Evolutionary conservation across 2,329 filamentous ascomycete genomes (phyloP).

Genomic region (Ramichloridium luteum): DNA sequence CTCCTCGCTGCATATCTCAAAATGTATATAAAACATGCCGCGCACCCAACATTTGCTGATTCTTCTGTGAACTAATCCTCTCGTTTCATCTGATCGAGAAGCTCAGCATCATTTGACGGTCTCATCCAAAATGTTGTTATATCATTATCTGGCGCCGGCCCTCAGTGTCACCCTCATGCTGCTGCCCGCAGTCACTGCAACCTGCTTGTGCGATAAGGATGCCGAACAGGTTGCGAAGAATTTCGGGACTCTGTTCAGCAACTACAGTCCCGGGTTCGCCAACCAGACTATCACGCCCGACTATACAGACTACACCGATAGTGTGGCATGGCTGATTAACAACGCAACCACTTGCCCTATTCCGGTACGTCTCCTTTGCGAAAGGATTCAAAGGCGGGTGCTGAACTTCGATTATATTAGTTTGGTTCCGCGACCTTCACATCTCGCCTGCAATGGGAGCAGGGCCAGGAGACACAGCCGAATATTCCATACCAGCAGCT

Average conservation of each 20-base stretch:
- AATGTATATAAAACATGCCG: too few species aligned
- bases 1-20: too few species aligned
- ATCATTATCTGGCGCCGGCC: too few species aligned
- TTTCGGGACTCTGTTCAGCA: conserved; percentile 16
- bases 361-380: conserved; percentile 1
- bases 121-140: too few species aligned
- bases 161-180: too few species aligned
- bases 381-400: not conserved
- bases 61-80: too few species aligned
- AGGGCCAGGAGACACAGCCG: conserved; percentile 16
- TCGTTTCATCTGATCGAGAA: too few species aligned
- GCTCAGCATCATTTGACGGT: too few species aligned
- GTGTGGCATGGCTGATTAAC: conserved; percentile 18
- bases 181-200: conserved; percentile 2
- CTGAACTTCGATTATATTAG: conserved; percentile 1
- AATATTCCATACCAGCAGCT: conserved; percentile 16
- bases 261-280: conserved; percentile 14
- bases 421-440: conserved; percentile 12
- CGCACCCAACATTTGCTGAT: too few species aligned
- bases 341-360: conserved; percentile 13
- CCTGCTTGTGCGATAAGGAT: conserved; percentile 10
- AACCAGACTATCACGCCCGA: conserved; percentile 10
- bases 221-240: conserved; percentile 15
- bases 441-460: conserved; percentile 11
- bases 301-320: conserved; percentile 19